These are phyloP conservation scores for Cucurbita maxima DNA, from an alignment of 306 rosid genomes.

Conservation along the genomic window DNA sequence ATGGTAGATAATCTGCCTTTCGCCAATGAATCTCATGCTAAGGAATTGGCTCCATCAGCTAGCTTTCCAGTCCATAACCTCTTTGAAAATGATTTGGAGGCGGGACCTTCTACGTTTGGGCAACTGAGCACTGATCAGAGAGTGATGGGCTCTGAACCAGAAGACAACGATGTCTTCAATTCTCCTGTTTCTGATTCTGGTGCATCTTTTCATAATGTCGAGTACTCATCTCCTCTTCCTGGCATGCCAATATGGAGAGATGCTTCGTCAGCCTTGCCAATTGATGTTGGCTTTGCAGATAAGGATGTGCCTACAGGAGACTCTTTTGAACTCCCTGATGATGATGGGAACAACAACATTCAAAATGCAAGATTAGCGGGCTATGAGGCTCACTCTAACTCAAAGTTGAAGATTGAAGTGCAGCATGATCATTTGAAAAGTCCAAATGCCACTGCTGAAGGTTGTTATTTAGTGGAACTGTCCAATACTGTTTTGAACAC, in stretches of 20 bases:
- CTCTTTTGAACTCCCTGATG: slow-evolving; percentile 21
- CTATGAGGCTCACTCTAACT: slow-evolving; percentile 12
- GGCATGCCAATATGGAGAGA: slow-evolving; percentile 52
- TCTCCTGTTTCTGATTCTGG: slow-evolving; percentile 52
- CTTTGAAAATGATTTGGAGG: slow-evolving; percentile 29
- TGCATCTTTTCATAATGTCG: slow-evolving; percentile 43
- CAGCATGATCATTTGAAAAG: slow-evolving; percentile 28
- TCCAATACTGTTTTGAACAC: slow-evolving; percentile 69
- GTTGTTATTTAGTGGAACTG: slow-evolving; percentile 55
- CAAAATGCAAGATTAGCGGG: slow-evolving; percentile 15
- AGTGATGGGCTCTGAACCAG: slow-evolving; percentile 40
- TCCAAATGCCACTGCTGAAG: slow-evolving; percentile 33
- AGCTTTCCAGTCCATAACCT: slow-evolving; percentile 30
- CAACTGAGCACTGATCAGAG: slow-evolving; percentile 32
- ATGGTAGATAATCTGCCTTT: slow-evolving; percentile 25
- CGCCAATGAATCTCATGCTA: slow-evolving; percentile 20
- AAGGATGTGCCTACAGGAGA: slow-evolving; percentile 13
- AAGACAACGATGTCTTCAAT: slow-evolving; percentile 33
- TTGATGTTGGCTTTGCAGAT: slow-evolving; percentile 17
- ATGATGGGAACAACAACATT: slow-evolving; percentile 10
- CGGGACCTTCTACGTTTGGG: slow-evolving; percentile 27
- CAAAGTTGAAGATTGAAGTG: slow-evolving; percentile 15
- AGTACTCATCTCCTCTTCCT: slow-evolving; percentile 48
- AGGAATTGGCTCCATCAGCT: slow-evolving; percentile 22
- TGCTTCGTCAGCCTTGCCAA: slow-evolving; percentile 22